These are phyloP conservation scores for Septoria petroselini DNA, from an alignment of 2,329 filamentous ascomycete species.

Conservation along the genomic window DNA sequence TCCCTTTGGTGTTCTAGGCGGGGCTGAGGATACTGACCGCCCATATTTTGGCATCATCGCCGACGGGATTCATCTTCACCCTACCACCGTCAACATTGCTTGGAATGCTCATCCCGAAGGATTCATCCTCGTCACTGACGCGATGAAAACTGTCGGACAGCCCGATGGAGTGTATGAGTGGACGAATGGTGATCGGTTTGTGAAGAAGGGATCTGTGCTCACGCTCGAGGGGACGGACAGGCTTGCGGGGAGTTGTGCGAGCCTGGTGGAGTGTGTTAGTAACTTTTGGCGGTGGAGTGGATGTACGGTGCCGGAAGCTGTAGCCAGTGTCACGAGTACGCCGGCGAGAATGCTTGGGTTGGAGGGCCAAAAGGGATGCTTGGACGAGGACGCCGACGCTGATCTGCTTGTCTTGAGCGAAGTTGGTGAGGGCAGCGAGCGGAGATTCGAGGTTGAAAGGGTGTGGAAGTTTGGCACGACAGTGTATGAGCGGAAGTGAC, in stretches of 20 bases:
- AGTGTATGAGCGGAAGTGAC: conserved; percentile 38
- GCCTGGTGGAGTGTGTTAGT: conserved; percentile 75
- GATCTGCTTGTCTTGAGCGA: conserved; percentile 63
- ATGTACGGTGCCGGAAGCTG: conserved; percentile 62
- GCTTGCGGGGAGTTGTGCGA: conserved; percentile 58
- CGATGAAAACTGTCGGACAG: conserved; percentile 81
- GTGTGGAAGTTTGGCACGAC: conserved; percentile 74
- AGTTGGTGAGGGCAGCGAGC: conserved; percentile 44
- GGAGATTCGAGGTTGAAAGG: conserved; percentile 63
- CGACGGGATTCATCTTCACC: conserved; percentile 86
- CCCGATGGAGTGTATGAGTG: conserved; percentile 82
- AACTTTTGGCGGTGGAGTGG: conserved; percentile 78
- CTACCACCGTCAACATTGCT: conserved; percentile 83
- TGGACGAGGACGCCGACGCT: conserved; percentile 48
- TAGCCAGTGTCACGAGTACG: conserved; percentile 71
- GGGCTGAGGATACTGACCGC: conserved; percentile 46
- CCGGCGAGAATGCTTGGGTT: conserved; percentile 75
- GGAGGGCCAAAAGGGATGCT: conserved; percentile 61
- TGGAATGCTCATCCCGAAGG: conserved; percentile 82
- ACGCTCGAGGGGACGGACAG: conserved; percentile 74
- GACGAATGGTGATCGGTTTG: conserved; percentile 67
- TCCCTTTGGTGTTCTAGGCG: conserved; percentile 80
- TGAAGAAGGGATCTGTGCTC: conserved; percentile 70
- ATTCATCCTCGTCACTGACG: conserved; percentile 86
- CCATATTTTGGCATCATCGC: conserved; percentile 88